Conservation (phyloP, 345 rosid species). For the Eucalyptus pauciflora region DNA sequence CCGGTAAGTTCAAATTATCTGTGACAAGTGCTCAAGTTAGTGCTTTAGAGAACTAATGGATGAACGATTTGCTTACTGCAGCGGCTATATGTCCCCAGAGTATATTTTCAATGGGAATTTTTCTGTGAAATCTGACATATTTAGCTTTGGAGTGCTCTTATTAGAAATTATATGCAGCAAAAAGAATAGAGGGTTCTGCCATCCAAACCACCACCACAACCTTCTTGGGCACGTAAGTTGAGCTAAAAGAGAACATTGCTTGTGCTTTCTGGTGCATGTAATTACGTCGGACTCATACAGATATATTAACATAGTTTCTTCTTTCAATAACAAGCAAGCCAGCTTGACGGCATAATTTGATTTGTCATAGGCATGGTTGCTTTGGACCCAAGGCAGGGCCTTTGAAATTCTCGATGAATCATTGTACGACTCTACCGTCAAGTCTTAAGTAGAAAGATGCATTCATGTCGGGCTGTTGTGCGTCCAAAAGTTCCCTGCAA, state of each 20-base stretch:
- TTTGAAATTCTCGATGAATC: neutral
- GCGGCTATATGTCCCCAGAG: conserved; percentile 6
- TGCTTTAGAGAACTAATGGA: neutral
- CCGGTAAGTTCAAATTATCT: conserved; percentile 15
- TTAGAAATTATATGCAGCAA: conserved; percentile 18
- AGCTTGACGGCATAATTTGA: neutral
- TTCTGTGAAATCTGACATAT: conserved; percentile 15
- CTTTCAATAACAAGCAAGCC: neutral
- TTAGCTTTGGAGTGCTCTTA: conserved; percentile 33
- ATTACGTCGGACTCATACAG: neutral
- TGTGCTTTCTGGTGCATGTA: neutral
- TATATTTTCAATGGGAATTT: conserved; percentile 25
- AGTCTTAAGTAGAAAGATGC: neutral
- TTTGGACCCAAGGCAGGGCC: conserved; percentile 4
- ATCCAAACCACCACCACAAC: conserved; percentile 2
- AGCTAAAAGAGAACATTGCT: neutral
- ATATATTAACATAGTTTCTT: neutral
- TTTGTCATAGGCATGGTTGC: conserved; percentile 7
- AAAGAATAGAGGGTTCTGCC: conserved; percentile 23
- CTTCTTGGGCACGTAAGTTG: conserved; percentile 12
- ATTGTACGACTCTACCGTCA: neutral
- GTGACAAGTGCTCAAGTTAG: neutral
- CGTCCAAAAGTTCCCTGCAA: conserved; percentile 9
- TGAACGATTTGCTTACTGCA: neutral
- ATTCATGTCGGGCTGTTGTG: conserved; percentile 9